A percentile compares a stretch with the other conserved stretches of the same genome.
Conservation (phyloP, 441 rosid genomes). For the Capsella rubella region DNA sequence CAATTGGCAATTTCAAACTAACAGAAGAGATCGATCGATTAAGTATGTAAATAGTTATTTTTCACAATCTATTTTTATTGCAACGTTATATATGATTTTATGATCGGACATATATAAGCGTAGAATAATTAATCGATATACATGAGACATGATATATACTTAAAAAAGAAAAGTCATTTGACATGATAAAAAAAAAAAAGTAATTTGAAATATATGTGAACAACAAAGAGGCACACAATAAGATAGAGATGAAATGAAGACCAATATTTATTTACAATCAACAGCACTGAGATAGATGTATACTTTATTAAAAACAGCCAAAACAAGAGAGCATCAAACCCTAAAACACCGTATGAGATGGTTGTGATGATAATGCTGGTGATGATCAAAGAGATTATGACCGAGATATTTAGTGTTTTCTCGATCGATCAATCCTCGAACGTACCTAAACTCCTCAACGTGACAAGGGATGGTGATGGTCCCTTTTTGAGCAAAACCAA, state of each 20-base stretch:
- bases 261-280: slow-evolving; percentile 10
- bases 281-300: not conserved
- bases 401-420: slow-evolving; percentile 51
- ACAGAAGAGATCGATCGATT: not conserved
- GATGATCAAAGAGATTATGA: slow-evolving; percentile 31
- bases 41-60: not conserved
- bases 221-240: slow-evolving; percentile 3
- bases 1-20: not conserved
- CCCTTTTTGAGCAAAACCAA: slow-evolving; percentile 90
- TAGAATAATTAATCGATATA: slow-evolving; percentile 1
- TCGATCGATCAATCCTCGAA: slow-evolving; percentile 68
- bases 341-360: slow-evolving; percentile 67
- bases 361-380: slow-evolving; percentile 46
- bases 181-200: not conserved
- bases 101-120: slow-evolving; percentile 1
- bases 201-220: not conserved
- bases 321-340: slow-evolving; percentile 44
- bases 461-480: slow-evolving; percentile 89
- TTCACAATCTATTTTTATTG: no score
- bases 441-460: slow-evolving; percentile 79
- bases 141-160: not conserved
- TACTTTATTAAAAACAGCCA: not conserved
- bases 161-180: not conserved
- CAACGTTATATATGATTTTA: not conserved
- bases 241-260: not conserved